Percentiles rank a stretch among this genome's conserved stretches.
Evolutionary conservation across 2,329 filamentous ascomycete genomes (phyloP).

Genomic region (Byssothecium circinans): DNA sequence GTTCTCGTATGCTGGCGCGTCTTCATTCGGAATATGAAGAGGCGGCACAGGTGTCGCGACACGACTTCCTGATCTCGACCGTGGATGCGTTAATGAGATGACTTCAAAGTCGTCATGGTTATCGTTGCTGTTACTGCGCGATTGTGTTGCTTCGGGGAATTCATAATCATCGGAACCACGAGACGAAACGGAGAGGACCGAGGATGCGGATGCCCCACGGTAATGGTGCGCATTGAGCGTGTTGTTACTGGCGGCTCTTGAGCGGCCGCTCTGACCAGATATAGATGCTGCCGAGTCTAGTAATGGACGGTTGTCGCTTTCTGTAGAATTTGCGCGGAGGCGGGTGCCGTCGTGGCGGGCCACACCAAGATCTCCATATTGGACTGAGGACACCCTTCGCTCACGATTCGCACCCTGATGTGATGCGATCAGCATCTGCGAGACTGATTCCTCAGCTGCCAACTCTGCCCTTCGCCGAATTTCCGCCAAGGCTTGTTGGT

Average conservation of each 20-base stretch:
- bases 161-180: slow-evolving; percentile 43
- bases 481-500: slow-evolving; percentile 66
- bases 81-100: slow-evolving; percentile 43
- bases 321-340: slow-evolving; percentile 70
- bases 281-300: slow-evolving; percentile 73
- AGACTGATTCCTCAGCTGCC: slow-evolving; percentile 44
- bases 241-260: slow-evolving; percentile 28
- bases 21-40: slow-evolving; percentile 32
- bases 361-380: slow-evolving; percentile 75
- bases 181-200: slow-evolving; percentile 43
- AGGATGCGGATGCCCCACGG: slow-evolving; percentile 48
- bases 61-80: slow-evolving; percentile 33
- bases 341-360: slow-evolving; percentile 77
- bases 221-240: slow-evolving; percentile 41
- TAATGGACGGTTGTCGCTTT: slow-evolving; percentile 71
- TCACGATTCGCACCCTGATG: slow-evolving; percentile 64
- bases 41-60: slow-evolving; percentile 20
- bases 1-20: slow-evolving; percentile 48
- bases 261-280: slow-evolving; percentile 32
- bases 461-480: slow-evolving; percentile 55
- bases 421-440: slow-evolving; percentile 56
- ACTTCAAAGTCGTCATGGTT: slow-evolving; percentile 48
- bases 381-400: slow-evolving; percentile 71
- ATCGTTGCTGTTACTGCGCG: slow-evolving; percentile 16
- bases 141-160: slow-evolving; percentile 28